Base-by-base conservation (phyloP, 2,329 filamentous ascomycete species). In the Cercospora sesami region DNA sequence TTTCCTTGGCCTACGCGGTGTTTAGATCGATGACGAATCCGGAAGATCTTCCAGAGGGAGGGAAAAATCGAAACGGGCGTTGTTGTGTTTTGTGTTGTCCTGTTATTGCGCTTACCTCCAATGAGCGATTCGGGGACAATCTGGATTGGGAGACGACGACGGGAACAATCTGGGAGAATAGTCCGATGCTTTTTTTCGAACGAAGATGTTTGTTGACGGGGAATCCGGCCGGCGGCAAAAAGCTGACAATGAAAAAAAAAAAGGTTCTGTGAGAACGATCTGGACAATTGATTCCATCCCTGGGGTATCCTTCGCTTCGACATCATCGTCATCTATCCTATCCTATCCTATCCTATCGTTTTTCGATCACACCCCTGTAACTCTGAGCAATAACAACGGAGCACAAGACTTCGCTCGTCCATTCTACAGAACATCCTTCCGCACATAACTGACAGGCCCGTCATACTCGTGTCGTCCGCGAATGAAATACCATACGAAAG, bases 381-480 rank as follows among this genome's bases (percentile, higher is more conserved):
- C 23, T 9, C 45, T 51, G 12, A 23, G 18, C 45, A 51, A 51
- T 7, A 51, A 26, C 21, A 51, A 51, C 21, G 45, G 45, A 26
- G 45, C 7, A 23, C 45, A 51, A 51, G 7, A 1, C 14, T 51
- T 51, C 1, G 18, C n/a, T 23, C 21, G 10, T 23, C 18, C 45
- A 51, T 51, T 14, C 42, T 31, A 42, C 9, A 60, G n/a, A 18
- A 58, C 53, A 18, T 72, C 71, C 39, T 69, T 67, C 4, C 69
- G 66, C 12, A 72, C 63, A 33, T 72, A 73, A 45, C 69, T 66
- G 42, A 74, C 72, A 36, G 72, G 72, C 16, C 73, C 73, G 39
- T 73, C 71, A 45, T 74, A 73, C 65, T 73, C 63, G 58, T 72
- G 66, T 42, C 69, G 64, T 23, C 71, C 72, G 6, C 64, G 55